Evolutionary conservation across 1,284 basidiomycete genomes (phyloP).

Genomic region (Naganishia liquefaciens): DNA sequence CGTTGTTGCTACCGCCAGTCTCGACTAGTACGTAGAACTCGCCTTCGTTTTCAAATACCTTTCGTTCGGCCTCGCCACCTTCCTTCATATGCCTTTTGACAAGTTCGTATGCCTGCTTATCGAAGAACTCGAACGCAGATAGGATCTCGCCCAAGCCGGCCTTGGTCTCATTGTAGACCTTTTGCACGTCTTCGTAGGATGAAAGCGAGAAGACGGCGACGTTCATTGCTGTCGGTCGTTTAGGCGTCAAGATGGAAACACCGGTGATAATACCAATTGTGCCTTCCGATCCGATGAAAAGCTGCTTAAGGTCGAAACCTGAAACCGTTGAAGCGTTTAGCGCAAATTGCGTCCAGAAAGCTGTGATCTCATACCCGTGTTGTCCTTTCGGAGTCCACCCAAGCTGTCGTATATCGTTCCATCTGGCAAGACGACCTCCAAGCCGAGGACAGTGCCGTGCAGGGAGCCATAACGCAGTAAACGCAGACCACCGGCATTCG

Average conservation of each 20-base stretch:
- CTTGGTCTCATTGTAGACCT: conserved; percentile 60
- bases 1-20: conserved; percentile 89
- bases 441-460: conserved; percentile 92
- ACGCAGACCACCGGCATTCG: conserved; percentile 94
- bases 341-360: background rate
- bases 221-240: conserved; percentile 68
- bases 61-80: conserved; percentile 48
- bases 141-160: conserved; percentile 89
- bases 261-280: conserved; percentile 94
- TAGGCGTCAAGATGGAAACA: conserved; percentile 92
- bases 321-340: conserved; percentile 16
- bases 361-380: conserved; percentile 70
- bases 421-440: conserved; percentile 94
- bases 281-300: conserved; percentile 97
- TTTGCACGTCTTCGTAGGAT: conserved; percentile 61
- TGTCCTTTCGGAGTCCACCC: conserved; percentile 86
- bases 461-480: conserved; percentile 92
- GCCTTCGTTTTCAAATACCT: conserved; percentile 64
- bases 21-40: conserved; percentile 89
- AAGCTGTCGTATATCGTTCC: conserved; percentile 90
- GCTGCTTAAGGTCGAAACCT: conserved; percentile 98
- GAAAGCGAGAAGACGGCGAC: conserved; percentile 61
- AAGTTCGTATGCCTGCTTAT: conserved; percentile 78
- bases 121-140: conserved; percentile 97
- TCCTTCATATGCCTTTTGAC: conserved; percentile 57